These are phyloP conservation scores for Meyerozyma sp. DNA, from an alignment of 1,139 yeast species.

Conservation along the genomic window DNA sequence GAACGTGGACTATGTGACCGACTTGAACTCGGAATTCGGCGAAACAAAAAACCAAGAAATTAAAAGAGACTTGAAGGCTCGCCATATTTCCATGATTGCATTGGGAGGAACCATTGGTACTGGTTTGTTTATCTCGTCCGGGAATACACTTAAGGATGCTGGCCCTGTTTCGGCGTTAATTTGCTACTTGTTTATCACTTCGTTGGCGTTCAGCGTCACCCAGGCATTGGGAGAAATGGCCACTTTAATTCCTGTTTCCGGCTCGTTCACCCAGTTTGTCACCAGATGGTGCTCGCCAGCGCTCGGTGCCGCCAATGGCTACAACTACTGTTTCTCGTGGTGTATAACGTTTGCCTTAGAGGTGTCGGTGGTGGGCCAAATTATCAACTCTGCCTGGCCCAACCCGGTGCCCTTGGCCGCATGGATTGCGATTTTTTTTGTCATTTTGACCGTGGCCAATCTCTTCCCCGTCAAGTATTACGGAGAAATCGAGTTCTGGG, in stretches of 20 bases:
- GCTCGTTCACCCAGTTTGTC: conserved; percentile 52
- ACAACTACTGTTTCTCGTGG: conserved; percentile 86
- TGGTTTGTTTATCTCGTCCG: conserved; percentile 56
- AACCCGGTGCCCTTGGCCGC: conserved; percentile 63
- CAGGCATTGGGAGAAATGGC: conserved; percentile 77
- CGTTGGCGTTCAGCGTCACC: conserved; percentile 59
- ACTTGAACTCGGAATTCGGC: conserved; percentile 6
- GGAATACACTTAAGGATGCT: conserved; percentile 49
- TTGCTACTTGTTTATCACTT: conserved; percentile 61
- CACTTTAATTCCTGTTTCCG: conserved; percentile 62
- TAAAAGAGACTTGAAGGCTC: conserved; percentile 6
- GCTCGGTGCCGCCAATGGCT: conserved; percentile 76
- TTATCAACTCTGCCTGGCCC: conserved; percentile 69
- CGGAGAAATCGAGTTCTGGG: conserved; percentile 61
- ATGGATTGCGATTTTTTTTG: conserved; percentile 73
- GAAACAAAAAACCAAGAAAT: conserved; percentile 6
- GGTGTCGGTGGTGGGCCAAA: conserved; percentile 73
- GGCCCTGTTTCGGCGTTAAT: conserved; percentile 72
- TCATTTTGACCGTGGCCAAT: conserved; percentile 44
- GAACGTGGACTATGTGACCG: conserved; percentile 8
- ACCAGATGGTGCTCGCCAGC: conserved; percentile 66
- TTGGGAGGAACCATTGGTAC: conserved; percentile 59
- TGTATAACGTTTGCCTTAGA: conserved; percentile 81
- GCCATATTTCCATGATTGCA: conserved; percentile 14
- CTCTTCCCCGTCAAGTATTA: conserved; percentile 58